Percentiles rank a stretch among this genome's conserved stretches.
Conservation (phyloP, 2,329 filamentous ascomycete genomes). For the Colletotrichum liaoningense region DNA sequence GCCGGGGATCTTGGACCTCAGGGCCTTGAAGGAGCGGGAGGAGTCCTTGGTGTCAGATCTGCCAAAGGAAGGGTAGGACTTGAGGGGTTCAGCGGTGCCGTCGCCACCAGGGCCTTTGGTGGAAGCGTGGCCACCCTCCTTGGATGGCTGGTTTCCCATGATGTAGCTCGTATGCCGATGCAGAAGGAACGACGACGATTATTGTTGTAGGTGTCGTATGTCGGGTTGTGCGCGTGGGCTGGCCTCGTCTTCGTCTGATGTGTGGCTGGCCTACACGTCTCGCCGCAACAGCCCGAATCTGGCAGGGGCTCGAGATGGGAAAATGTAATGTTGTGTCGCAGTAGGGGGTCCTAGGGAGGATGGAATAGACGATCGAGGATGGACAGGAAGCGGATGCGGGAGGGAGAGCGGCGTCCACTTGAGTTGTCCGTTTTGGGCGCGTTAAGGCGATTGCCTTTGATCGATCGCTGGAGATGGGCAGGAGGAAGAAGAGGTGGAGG, state of each 20-base stretch:
- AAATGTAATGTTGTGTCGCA: conserved; percentile 16
- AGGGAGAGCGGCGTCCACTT: conserved; percentile 57
- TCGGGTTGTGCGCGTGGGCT: conserved; percentile 24
- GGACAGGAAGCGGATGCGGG: conserved; percentile 59
- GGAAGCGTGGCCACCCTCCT: conserved; percentile 61
- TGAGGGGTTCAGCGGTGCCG: conserved; percentile 67
- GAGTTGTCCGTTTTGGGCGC: conserved; percentile 62
- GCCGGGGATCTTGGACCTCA: conserved; percentile 91
- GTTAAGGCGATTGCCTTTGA: conserved; percentile 45
- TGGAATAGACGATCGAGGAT: conserved; percentile 63
- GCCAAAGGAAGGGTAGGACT: conserved; percentile 91
- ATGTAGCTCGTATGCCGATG: conserved; percentile 37
- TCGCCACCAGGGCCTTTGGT: conserved; percentile 61
- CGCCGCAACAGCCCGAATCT: conserved; percentile 35
- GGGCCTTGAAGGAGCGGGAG: conserved; percentile 83
- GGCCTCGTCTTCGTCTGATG: conserved; percentile 39
- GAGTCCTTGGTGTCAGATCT: conserved; percentile 95
- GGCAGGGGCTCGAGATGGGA: conserved; percentile 18
- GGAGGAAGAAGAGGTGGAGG: conserved; percentile 36
- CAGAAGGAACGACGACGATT: background rate
- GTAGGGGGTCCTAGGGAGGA: conserved; percentile 56
- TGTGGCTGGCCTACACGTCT: conserved; percentile 38
- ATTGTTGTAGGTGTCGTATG: conserved; percentile 19
- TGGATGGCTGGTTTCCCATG: conserved; percentile 84
- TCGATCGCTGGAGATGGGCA: conserved; percentile 32